Evolutionary conservation across 352 stramenopile genomes (phyloP), one percentile per base, ranked within the genome.

Genomic region (Thalassiosira hispida): DNA sequence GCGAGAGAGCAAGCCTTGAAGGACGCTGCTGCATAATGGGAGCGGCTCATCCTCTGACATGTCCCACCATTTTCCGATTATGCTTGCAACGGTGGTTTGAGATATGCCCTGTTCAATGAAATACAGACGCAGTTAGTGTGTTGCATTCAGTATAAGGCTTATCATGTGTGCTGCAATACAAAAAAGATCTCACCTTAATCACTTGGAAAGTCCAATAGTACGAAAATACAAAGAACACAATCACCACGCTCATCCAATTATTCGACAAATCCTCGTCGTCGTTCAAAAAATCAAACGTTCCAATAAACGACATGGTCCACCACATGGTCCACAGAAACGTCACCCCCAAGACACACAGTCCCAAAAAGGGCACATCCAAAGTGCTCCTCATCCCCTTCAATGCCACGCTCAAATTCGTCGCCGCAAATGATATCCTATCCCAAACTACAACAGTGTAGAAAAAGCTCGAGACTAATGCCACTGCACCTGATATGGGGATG

Each of bases 231-330:
- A 81, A 79, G 33, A 88, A 76, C 4, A 86, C 6, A 25, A 84
- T 20, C 1, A 88, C 63, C 16, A 88, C 55, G 20, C 63, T 60
- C 29, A 89, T 68, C 57, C 52, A 79, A 31, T 85, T 51, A 67
- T 86, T 70, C 2, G 79, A 83, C n/a, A 80, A 61, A 29, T 77
- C 72, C 46, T 84, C 73, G 51, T 79, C 64, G 25, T 83, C 67
- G 18, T 65, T 76, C 18, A 87, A 67, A 35, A 73, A 81, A 69
- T 92, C 81, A 25, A 85, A 86, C 46, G 80, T 77, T 5, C 87
- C 87, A 42, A 90, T 79, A 73, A 92, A 85, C 0, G 84, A 81
- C 33, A 42, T 71, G 14, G 86, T 82, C 93, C 95, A 98, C 44
- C 96, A 83, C 18, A 95, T 88, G 12, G 52, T 76, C 66, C 80